phyloP scores from a whole-genome alignment of 495 filamentous ascomycete species.

The Talaromyces liani region DNA sequence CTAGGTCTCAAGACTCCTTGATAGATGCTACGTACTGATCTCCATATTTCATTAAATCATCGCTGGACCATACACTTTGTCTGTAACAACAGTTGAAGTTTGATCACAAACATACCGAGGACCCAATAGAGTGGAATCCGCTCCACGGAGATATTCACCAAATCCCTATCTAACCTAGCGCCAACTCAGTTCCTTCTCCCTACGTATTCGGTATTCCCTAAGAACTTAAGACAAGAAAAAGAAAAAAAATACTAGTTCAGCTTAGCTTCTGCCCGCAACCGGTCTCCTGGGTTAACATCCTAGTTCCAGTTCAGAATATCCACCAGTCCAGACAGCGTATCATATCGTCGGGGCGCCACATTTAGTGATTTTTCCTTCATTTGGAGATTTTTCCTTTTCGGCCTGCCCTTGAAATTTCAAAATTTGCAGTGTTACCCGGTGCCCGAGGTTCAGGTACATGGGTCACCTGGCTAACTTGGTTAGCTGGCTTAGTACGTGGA shows the following conservation, averaged over 20 bases:
- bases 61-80: not conserved
- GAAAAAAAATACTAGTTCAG: not conserved
- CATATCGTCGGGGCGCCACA: not conserved
- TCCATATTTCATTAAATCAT: not conserved
- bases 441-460: conserved; percentile 1
- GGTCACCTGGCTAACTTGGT: not conserved
- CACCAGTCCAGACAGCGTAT: conserved; percentile 4
- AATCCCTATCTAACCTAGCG: not conserved
- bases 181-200: not conserved
- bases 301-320: not conserved
- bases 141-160: not conserved
- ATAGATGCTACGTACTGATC: not conserved
- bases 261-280: conserved; percentile 6
- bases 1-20: not conserved
- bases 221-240: not conserved
- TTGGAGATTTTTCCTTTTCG: not conserved
- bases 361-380: not conserved
- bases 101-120: not conserved
- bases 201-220: not conserved
- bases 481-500: not conserved
- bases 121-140: not conserved
- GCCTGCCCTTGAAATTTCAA: not conserved
- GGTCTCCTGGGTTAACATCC: conserved; percentile 4
- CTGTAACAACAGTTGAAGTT: not conserved
- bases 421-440: not conserved